A percentile compares a stretch with the other conserved stretches of the same genome.
phyloP scores from a whole-genome alignment of 768 basidiomycete genomes.

The Pulveroboletus ravenelii region DNA sequence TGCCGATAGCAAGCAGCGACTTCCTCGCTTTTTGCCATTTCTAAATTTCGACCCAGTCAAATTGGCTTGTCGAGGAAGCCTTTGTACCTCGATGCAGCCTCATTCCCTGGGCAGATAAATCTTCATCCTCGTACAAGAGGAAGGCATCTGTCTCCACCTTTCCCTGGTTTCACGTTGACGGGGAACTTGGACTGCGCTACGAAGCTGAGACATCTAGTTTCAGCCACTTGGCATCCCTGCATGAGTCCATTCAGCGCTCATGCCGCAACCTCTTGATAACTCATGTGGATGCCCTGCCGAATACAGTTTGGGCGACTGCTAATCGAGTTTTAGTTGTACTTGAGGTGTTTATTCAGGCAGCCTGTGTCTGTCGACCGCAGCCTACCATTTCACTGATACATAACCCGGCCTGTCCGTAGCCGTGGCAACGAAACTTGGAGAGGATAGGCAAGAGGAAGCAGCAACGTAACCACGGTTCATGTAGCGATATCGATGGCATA shows the following conservation, averaged over 20 bases:
- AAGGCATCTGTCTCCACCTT: not conserved
- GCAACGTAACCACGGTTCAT: not conserved
- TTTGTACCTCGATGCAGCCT: constrained; percentile 21
- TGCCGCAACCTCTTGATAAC: not conserved
- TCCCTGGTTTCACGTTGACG: not conserved
- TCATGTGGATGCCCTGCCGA: constrained; percentile 7
- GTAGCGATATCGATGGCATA: no score
- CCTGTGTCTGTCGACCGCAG: no score
- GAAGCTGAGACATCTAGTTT: constrained; percentile 11
- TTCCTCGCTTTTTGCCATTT: constrained; percentile 9
- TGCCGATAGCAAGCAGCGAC: not conserved
- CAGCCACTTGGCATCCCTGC: not conserved
- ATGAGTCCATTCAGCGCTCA: no score
- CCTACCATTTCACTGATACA: no score
- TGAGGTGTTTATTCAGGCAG: no score
- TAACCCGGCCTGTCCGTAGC: not conserved
- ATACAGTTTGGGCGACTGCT: not conserved
- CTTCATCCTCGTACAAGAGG: constrained; percentile 10
- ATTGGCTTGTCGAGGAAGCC: constrained; percentile 22
- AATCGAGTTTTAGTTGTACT: no score
- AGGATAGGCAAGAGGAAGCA: no score
- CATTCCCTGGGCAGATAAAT: constrained; percentile 33
- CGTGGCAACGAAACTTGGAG: not conserved
- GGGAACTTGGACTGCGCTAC: not conserved
- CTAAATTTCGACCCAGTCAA: no score